Conservation (phyloP, 371 early-diverging fungal genomes). For the Rhizopus delemar region DNA sequence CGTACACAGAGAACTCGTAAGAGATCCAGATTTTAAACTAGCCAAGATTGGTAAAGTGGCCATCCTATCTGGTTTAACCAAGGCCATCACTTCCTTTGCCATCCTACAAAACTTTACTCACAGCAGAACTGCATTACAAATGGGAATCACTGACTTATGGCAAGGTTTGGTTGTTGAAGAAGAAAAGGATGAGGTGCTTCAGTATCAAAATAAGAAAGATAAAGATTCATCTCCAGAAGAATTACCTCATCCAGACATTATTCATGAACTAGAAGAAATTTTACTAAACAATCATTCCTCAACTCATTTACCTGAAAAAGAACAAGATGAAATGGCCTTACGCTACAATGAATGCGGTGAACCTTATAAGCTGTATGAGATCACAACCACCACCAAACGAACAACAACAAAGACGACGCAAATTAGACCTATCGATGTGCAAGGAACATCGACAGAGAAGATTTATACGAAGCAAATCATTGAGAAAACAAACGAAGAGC, state of each 20-base stretch:
- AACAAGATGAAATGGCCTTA: background rate
- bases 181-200: slow-evolving; percentile 30
- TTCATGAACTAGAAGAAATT: slow-evolving; percentile 43
- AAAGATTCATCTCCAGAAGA: background rate
- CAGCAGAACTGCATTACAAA: slow-evolving; percentile 52
- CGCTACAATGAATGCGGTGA: slow-evolving; percentile 14
- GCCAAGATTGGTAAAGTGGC: slow-evolving; percentile 68
- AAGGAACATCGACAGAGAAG: slow-evolving; percentile 8
- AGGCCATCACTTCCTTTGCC: slow-evolving; percentile 82
- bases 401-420: slow-evolving; percentile 38
- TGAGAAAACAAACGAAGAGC: slow-evolving; percentile 35
- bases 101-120: slow-evolving; percentile 82
- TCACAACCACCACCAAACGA: slow-evolving; percentile 36
- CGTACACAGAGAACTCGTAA: slow-evolving; percentile 72
- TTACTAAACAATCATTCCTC: slow-evolving; percentile 12
- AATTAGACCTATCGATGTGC: slow-evolving; percentile 38
- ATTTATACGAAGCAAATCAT: slow-evolving; percentile 34
- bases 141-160: slow-evolving; percentile 53
- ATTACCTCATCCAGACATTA: slow-evolving; percentile 27
- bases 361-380: slow-evolving; percentile 40
- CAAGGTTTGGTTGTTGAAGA: slow-evolving; percentile 57
- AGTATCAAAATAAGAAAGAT: slow-evolving; percentile 10
- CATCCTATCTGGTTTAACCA: slow-evolving; percentile 72
- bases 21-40: slow-evolving; percentile 69
- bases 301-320: slow-evolving; percentile 3